These are phyloP conservation scores for Vaccinium vitisidaea DNA, from an alignment of 148 eudicot species.

Conservation along the genomic window DNA sequence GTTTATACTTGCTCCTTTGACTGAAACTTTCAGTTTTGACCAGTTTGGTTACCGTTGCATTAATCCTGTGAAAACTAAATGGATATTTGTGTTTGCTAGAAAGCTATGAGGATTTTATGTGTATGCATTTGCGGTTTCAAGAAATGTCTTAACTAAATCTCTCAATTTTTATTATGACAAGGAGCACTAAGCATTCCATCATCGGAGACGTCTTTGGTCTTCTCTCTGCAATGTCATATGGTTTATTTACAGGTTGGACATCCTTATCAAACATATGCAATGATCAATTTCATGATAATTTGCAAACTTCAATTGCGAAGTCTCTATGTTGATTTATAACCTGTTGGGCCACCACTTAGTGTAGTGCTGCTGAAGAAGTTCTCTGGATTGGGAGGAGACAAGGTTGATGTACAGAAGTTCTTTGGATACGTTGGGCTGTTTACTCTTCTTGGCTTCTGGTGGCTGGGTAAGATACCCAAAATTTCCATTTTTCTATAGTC, in stretches of 20 bases:
- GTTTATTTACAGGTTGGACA: slow-evolving; percentile 35
- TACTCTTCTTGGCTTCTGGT: slow-evolving; percentile 45
- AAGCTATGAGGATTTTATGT: background rate
- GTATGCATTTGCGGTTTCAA: background rate
- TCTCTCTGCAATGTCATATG: slow-evolving; percentile 38
- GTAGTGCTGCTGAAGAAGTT: slow-evolving; percentile 43
- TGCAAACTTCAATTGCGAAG: background rate
- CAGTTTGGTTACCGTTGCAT: background rate
- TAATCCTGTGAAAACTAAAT: background rate
- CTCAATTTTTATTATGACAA: slow-evolving; percentile 6
- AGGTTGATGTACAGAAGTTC: slow-evolving; percentile 40
- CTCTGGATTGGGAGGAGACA: slow-evolving; percentile 37
- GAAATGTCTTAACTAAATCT: background rate
- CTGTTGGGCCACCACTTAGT: slow-evolving; percentile 8
- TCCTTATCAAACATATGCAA: background rate
- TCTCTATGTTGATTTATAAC: background rate
- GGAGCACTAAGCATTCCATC: slow-evolving; percentile 35
- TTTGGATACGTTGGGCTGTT: slow-evolving; percentile 41
- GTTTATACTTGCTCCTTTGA: background rate
- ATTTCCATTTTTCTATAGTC: background rate
- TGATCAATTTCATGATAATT: background rate
- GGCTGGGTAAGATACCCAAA: slow-evolving; percentile 31
- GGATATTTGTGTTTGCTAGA: background rate
- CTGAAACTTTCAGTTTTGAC: background rate
- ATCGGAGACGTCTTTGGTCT: slow-evolving; percentile 40